These are phyloP conservation scores for Fonsecaea monophora DNA, from an alignment of 2,329 filamentous ascomycete species.

Conservation along the genomic window DNA sequence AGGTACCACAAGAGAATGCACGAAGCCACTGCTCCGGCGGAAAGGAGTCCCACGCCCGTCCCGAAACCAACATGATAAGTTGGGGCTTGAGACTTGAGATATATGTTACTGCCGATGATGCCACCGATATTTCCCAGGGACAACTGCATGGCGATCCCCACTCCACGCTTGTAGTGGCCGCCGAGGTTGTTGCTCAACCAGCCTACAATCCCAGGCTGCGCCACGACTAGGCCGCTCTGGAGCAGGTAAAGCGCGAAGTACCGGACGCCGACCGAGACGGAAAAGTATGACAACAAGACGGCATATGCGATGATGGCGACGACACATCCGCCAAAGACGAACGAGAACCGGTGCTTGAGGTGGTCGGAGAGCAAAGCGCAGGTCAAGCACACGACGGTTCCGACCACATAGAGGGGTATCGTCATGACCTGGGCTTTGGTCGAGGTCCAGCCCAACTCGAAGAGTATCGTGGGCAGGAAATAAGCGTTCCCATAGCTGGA, in stretches of 20 bases:
- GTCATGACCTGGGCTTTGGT: conserved; percentile 45
- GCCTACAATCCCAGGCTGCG: conserved; percentile 40
- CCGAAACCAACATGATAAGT: conserved; percentile 49
- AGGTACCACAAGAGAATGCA: conserved; percentile 44
- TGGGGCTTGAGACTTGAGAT: conserved; percentile 45
- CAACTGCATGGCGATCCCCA: conserved; percentile 36
- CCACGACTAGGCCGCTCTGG: conserved; percentile 42
- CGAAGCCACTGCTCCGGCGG: conserved; percentile 44
- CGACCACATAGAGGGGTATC: conserved; percentile 46
- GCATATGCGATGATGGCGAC: conserved; percentile 45
- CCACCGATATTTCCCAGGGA: conserved; percentile 42
- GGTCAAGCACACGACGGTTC: conserved; percentile 40
- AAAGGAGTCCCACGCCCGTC: conserved; percentile 45
- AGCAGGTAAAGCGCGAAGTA: conserved; percentile 42
- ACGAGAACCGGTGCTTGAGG: conserved; percentile 44
- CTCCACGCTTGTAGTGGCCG: conserved; percentile 41
- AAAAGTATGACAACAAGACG: conserved; percentile 42
- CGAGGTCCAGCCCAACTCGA: conserved; percentile 44
- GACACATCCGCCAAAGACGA: conserved; percentile 44
- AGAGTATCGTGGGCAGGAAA: conserved; percentile 47
- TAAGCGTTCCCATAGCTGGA: conserved; percentile 44
- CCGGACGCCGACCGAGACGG: conserved; percentile 36
- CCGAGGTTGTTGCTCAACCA: conserved; percentile 44
- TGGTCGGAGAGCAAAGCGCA: conserved; percentile 42
- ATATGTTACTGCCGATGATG: conserved; percentile 50